These are phyloP conservation scores for Rhododendron mucronatum DNA, from an alignment of 148 eudicot species.

Conservation along the genomic window DNA sequence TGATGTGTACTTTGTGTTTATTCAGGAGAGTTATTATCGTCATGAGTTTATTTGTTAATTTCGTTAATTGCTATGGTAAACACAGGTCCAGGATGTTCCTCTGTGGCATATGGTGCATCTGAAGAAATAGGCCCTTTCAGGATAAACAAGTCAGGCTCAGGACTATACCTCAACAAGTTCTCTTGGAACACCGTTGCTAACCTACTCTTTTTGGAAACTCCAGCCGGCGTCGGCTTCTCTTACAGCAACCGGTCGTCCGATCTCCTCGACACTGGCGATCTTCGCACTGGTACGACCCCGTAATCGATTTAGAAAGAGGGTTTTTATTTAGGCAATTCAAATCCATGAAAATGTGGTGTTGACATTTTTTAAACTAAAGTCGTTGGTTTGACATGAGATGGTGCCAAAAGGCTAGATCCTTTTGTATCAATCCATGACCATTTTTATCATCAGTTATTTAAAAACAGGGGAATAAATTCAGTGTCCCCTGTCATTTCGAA, in stretches of 20 bases:
- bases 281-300: constrained; percentile 63
- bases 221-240: constrained; percentile 97
- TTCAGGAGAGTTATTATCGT: no score
- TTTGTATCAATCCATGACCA: not conserved
- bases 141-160: constrained; percentile 51
- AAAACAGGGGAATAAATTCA: not conserved
- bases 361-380: not conserved
- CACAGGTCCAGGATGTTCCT: constrained; percentile 94
- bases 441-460: not conserved
- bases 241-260: constrained; percentile 71
- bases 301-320: not conserved
- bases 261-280: constrained; percentile 69
- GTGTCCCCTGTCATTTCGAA: no score
- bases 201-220: constrained; percentile 81
- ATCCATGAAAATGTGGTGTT: not conserved
- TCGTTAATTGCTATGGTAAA: not conserved
- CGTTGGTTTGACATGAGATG: not conserved
- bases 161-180: constrained; percentile 68
- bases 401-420: not conserved
- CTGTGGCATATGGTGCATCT: constrained; percentile 94
- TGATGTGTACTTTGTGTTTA: no score
- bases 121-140: constrained; percentile 93
- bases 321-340: not conserved
- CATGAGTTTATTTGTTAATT: not conserved
- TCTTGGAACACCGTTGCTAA: constrained; percentile 82